Conservation (phyloP, 176 grass and related monocot genomes). For the Lolium multiflorum region DNA sequence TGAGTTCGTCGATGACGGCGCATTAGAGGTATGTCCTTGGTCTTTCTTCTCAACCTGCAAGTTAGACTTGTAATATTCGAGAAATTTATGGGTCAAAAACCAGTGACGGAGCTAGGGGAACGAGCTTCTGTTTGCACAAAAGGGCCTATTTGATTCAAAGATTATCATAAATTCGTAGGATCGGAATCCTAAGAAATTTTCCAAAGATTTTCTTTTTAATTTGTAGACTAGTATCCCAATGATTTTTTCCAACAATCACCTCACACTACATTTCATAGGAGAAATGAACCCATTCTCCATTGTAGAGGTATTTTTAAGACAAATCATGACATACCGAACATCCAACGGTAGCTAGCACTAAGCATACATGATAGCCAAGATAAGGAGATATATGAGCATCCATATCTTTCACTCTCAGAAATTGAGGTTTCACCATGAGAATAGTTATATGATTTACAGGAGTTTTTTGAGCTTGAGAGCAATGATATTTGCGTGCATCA, state of each 20-base stretch:
- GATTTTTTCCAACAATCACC: background rate
- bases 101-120: too few relatives aligned
- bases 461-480: conserved; percentile 14
- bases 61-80: too few relatives aligned
- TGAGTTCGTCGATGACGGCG: too few relatives aligned
- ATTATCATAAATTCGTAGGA: background rate
- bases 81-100: too few relatives aligned
- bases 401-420: background rate
- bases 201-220: background rate
- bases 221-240: background rate
- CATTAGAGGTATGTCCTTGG: too few relatives aligned
- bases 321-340: background rate
- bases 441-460: background rate
- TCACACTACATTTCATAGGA: background rate
- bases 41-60: too few relatives aligned
- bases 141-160: background rate
- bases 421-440: background rate
- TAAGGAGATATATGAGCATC: background rate
- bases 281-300: background rate
- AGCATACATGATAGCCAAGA: background rate
- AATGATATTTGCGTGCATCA: conserved; percentile 16
- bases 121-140: background rate
- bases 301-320: background rate
- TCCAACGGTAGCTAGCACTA: background rate
- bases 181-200: background rate